These are phyloP conservation scores for Diutina siamensis DNA, from an alignment of 1,139 yeast genomes.

Conservation along the genomic window DNA sequence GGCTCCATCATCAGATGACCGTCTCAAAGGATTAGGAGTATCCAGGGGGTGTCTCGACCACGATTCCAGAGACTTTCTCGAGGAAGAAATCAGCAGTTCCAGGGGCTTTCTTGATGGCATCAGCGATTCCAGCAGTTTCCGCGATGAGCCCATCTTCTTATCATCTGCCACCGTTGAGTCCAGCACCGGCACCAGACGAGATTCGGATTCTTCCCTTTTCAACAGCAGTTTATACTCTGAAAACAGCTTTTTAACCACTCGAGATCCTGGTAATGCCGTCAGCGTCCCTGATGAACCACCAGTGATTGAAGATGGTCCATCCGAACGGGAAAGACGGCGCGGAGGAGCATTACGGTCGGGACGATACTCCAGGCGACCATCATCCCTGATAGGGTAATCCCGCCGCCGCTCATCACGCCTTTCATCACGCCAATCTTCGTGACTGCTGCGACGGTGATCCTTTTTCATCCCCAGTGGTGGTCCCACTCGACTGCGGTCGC, in stretches of 20 bases:
- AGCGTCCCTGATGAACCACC: neutral
- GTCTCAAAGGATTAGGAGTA: too few relatives aligned
- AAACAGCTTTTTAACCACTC: slow-evolving; percentile 2
- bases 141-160: slow-evolving; percentile 2
- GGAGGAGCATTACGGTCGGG: neutral
- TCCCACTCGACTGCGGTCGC: neutral
- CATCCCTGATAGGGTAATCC: neutral
- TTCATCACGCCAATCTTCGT: neutral
- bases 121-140: slow-evolving; percentile 8
- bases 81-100: slow-evolving; percentile 8
- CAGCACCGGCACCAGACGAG: neutral
- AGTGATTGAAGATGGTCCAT: neutral
- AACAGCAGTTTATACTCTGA: slow-evolving; percentile 2
- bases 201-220: neutral
- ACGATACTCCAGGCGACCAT: neutral
- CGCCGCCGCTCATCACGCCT: neutral
- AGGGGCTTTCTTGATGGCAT: slow-evolving; percentile 9
- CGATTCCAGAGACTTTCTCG: neutral
- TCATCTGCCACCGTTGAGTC: neutral
- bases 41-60: too few relatives aligned
- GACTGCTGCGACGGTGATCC: neutral
- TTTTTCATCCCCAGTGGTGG: neutral
- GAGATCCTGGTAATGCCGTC: neutral
- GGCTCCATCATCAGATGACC: too few relatives aligned
- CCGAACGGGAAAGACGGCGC: neutral